A percentile compares a stretch with the other conserved stretches of the same genome.
Evolutionary conservation across 352 stramenopile species (phyloP).

Genomic region (Phytophthora cajani): DNA sequence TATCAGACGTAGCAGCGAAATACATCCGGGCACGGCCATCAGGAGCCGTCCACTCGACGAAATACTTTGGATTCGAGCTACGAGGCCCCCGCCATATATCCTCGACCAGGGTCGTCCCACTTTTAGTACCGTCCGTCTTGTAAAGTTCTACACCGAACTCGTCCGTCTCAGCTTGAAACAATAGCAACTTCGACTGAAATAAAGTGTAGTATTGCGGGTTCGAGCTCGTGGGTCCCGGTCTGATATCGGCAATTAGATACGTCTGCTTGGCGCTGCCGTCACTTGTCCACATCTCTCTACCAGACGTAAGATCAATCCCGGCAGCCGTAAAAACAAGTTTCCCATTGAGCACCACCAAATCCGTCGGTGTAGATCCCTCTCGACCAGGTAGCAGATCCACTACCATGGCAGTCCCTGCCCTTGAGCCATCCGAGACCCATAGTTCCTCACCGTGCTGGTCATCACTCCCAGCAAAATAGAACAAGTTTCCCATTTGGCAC

Average conservation of each 20-base stretch:
- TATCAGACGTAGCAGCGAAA: background rate
- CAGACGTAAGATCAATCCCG: background rate
- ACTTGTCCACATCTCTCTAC: background rate
- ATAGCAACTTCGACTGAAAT: background rate
- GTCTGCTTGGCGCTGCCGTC: background rate
- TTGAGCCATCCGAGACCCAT: background rate
- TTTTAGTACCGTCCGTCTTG: background rate
- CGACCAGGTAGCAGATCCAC: background rate
- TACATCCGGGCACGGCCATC: background rate
- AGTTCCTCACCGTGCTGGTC: background rate
- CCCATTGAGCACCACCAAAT: background rate
- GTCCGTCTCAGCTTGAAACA: slow-evolving; percentile 1
- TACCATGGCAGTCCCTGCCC: background rate
- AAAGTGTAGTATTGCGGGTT: background rate
- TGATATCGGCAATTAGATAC: background rate
- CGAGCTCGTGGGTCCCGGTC: background rate
- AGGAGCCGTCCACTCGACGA: background rate
- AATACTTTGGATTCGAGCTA: background rate
- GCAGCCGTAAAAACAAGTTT: background rate
- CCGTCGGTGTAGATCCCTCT: background rate
- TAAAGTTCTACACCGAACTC: background rate
- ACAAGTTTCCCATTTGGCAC: background rate
- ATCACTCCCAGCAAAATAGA: background rate
- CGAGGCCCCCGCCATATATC: background rate
- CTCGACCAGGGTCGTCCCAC: background rate